phyloP scores from a whole-genome alignment of 176 grass and related monocot species.

The Dactylis glomerata region DNA sequence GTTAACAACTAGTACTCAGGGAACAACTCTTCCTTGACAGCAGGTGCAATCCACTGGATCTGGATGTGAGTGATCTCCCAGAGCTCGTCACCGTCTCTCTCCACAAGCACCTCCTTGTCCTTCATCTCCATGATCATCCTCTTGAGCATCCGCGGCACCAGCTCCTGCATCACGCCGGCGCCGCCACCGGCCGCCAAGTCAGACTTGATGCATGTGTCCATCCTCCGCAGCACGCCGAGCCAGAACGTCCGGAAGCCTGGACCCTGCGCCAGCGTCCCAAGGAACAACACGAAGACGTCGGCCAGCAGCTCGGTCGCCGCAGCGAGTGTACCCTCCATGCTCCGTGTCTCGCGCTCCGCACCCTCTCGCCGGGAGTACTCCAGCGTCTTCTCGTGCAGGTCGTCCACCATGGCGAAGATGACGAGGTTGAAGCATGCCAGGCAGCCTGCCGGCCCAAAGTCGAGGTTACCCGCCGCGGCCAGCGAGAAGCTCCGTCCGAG shows the following conservation, averaged over 20 bases:
- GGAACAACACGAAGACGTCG: conserved; percentile 55
- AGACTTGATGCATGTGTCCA: conserved; percentile 94
- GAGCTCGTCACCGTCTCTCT: conserved; percentile 60
- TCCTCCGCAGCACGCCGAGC: conserved; percentile 77
- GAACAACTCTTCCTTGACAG: conserved; percentile 80
- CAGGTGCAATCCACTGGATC: conserved; percentile 88
- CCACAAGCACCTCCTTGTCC: conserved; percentile 65
- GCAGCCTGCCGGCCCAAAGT: conserved; percentile 50
- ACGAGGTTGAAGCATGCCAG: conserved; percentile 83
- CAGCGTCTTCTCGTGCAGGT: conserved; percentile 89
- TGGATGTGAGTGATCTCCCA: conserved; percentile 96
- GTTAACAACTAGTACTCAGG: conserved; percentile 32
- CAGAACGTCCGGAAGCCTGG: conserved; percentile 82
- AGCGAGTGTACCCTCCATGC: conserved; percentile 78
- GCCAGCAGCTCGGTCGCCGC: conserved; percentile 62
- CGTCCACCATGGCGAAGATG: conserved; percentile 86
- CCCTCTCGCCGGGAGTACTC: conserved; percentile 79
- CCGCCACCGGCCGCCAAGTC: conserved; percentile 41
- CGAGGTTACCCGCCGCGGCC: conserved; percentile 45
- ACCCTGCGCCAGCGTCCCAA: conserved; percentile 57
- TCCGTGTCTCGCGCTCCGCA: conserved; percentile 72
- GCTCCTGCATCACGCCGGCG: conserved; percentile 55
- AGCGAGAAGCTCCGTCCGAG: conserved; percentile 51
- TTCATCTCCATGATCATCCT: conserved; percentile 92
- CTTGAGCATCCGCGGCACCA: conserved; percentile 69